Evolutionary conservation across 1,284 basidiomycete genomes (phyloP).

Genomic region (Boletus semigastroideus): DNA sequence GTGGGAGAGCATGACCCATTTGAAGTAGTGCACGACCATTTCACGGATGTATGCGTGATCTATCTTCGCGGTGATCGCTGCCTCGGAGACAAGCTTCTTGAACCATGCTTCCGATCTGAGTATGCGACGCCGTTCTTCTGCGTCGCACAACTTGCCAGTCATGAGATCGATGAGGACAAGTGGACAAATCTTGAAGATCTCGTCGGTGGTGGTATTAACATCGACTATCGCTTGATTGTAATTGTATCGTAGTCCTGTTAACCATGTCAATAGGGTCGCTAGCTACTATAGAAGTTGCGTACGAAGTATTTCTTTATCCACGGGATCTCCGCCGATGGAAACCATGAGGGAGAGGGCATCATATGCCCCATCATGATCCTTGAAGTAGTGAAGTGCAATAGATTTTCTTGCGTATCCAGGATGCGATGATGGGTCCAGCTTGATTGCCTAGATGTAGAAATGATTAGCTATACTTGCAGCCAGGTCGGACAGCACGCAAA

Average conservation of each 20-base stretch:
- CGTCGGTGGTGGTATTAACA: neutral
- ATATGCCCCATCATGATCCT: neutral
- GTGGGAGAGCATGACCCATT: neutral
- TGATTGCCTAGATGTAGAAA: slow-evolving; percentile 1
- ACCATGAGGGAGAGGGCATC: neutral
- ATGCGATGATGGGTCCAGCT: neutral
- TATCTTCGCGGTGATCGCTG: neutral
- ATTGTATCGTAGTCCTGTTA: slow-evolving; percentile 4
- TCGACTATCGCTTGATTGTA: neutral
- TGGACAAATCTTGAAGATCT: neutral
- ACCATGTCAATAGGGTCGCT: neutral
- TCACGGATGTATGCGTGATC: neutral
- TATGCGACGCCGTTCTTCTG: neutral
- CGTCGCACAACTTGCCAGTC: slow-evolving; percentile 9
- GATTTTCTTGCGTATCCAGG: slow-evolving; percentile 1
- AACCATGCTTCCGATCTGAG: slow-evolving; percentile 6
- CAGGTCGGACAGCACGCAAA: neutral
- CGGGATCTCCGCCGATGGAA: slow-evolving; percentile 1
- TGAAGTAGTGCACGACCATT: slow-evolving; percentile 8
- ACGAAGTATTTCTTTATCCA: neutral
- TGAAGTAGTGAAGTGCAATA: too few relatives aligned
- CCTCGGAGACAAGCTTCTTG: slow-evolving; percentile 6
- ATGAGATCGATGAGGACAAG: slow-evolving; percentile 7
- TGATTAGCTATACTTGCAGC: neutral
- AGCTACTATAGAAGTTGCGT: neutral